These are phyloP conservation scores for Turritis glabra DNA, from an alignment of 345 rosid genomes.

Conservation along the genomic window DNA sequence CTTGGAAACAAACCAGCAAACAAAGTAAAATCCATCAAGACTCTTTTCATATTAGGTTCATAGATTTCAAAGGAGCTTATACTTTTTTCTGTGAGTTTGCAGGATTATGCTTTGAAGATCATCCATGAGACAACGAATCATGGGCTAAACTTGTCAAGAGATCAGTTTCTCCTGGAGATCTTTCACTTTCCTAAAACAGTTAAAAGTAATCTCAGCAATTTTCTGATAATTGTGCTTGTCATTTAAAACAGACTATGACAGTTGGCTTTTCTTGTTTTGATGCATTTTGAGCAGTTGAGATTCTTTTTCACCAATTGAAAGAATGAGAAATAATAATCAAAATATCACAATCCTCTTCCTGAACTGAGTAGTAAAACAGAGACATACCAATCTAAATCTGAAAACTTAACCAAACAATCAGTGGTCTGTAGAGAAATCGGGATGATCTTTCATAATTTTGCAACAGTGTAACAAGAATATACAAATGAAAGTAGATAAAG, in stretches of 20 bases:
- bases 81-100: not conserved
- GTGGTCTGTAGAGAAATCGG: not conserved
- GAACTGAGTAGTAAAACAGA: not conserved
- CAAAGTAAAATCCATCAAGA: constrained; percentile 47
- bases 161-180: constrained; percentile 55
- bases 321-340: not conserved
- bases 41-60: not conserved
- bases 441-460: constrained; percentile 1
- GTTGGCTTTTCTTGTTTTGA: not conserved
- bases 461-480: constrained; percentile 14
- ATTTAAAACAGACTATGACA: not conserved
- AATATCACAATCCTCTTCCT: not conserved
- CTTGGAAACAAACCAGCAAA: constrained; percentile 78
- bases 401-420: not conserved
- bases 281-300: not conserved
- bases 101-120: constrained; percentile 75
- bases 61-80: not conserved
- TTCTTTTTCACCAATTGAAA: not conserved
- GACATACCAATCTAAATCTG: not conserved
- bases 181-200: constrained; percentile 43
- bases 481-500: not conserved
- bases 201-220: not conserved
- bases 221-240: not conserved
- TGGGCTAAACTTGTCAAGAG: constrained; percentile 77
- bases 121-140: constrained; percentile 64